Evolutionary conservation across 2,329 filamentous ascomycete species (phyloP), one percentile per base, ranked within the genome.

Genomic region (Aulographum hederae): DNA sequence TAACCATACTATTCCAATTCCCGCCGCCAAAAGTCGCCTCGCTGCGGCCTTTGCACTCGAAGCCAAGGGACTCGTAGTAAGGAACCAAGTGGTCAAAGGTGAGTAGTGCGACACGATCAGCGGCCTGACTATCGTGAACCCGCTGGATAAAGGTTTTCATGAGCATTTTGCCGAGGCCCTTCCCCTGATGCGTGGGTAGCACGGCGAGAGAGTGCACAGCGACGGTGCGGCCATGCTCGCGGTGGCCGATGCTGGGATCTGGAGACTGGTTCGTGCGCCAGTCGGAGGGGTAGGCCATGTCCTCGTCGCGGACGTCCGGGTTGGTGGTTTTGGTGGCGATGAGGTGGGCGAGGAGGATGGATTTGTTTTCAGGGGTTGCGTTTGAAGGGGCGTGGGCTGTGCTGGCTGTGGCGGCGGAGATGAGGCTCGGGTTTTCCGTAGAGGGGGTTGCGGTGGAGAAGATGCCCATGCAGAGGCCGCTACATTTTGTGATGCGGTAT

Each of bases 1-100:
- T n/a, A n/a, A 84, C 78, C 79, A 93, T 73, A 48, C 89, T 74
- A 42, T 70, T 64, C 82, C 84, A 93, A 13, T 71, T 74, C 19
- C 81, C 79, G 23, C 81, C 81, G 14, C 74, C 78, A 54, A 82
- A 84, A 35, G 67, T 61, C 31, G 70, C 75, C 37, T 67, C 57
- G 50, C 81, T 89, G 31, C 63, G 57, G 0, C 84, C 81, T 18
- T 63, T 53, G 41, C 75, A 69, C 41, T 59, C 58, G 48, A 89
- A 93, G 0, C 81, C 72, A 41, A 81, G 65, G n/a, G 65, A 65
- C 48, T 75, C 66, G 49, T 92, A 94, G 50, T 78, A 93, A 1
- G 58, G 58, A 17, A 86, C 60, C 23, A 86, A 60, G 34, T 74
- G 66, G 37, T 82, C 73, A 46, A 81, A 74, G 32, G 80, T 77